These are phyloP conservation scores for Cystofilobasidium ferigula DNA, from an alignment of 768 basidiomycete genomes.

Conservation along the genomic window DNA sequence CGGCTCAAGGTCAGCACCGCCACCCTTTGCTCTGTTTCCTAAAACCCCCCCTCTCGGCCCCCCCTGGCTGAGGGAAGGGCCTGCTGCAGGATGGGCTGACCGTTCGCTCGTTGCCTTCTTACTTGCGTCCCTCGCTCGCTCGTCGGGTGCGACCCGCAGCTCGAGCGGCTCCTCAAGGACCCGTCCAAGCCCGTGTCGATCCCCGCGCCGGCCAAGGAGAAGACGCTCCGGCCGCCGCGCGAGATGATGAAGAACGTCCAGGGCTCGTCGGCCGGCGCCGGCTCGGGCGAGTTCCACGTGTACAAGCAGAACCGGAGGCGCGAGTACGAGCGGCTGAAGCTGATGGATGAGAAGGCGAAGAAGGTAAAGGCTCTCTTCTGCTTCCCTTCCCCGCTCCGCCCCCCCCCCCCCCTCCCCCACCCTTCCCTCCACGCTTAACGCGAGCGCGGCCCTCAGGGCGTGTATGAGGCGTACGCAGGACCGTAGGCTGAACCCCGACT, in stretches of 20 bases:
- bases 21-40: too few relatives aligned
- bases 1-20: constrained; percentile 12
- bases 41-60: too few relatives aligned
- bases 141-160: constrained; percentile 38
- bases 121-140: not conserved
- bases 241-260: constrained; percentile 97
- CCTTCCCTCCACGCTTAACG: not conserved
- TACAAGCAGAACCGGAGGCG: constrained; percentile 89
- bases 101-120: not conserved
- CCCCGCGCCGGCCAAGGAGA: constrained; percentile 70
- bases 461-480: too few relatives aligned
- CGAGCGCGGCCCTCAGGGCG: not conserved
- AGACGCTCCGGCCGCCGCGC: constrained; percentile 63
- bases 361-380: constrained; percentile 50
- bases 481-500: too few relatives aligned
- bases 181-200: constrained; percentile 71
- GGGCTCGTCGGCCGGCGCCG: constrained; percentile 92
- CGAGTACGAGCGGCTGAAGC: constrained; percentile 86
- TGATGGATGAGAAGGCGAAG: constrained; percentile 70
- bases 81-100: not conserved
- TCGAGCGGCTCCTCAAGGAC: constrained; percentile 80
- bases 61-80: too few relatives aligned
- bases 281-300: constrained; percentile 95
- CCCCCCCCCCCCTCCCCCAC: not conserved
- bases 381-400: constrained; percentile 1